Base-by-base conservation (phyloP, 176 grass and related monocot genomes). In the Elaeis guineensis region DNA sequence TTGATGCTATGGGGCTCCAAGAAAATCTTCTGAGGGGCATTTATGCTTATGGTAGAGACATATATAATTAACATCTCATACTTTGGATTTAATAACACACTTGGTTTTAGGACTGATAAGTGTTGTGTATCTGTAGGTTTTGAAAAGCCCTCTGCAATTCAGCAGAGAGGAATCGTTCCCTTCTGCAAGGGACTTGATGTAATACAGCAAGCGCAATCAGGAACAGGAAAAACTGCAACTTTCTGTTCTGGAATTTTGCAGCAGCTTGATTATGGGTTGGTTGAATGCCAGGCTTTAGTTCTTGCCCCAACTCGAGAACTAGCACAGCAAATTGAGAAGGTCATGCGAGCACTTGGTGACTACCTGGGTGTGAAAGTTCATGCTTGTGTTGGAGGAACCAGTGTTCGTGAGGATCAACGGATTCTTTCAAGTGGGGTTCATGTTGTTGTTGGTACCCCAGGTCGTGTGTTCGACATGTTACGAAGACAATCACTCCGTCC, bases 361-460 rank as follows among this genome's bases (percentile, higher is more conserved):
- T 61, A 61, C 25, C 7, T 61, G 8, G 58, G 58, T 35, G 58
- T 61, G 26, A 61, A 61, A 61, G 58, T 61, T 61, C 58, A 61
- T 32, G 58, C 26, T 0, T 61, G 58, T 39, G 58, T 61, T n/a
- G 58, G 58, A 35, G 58, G 58, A 61, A 61, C 58, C 25, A 35
- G 26, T 3, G 58, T 61, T 18, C 58, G 58, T 3, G 58, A 61
- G 25, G 58, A 61, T 61, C 58, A 61, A 32, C 58, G 58, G 2
- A 61, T 61, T 61, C 26, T 61, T 26, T 61, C 58, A 9, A 61
- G 58, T 30, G 58, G 58, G n/a, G 58, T 61, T 11, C 58, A 69
- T 35, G 66, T 69, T 29, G 66, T 69, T 21, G 66, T 69, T 19
- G 66, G 66, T 21, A 69, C 66, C 5, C 66, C 66, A 19, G 52